A percentile compares a stretch with the other conserved stretches of the same genome.
These are phyloP conservation scores for Borovskyia barvae DNA, from an alignment of 208 protist genomes.

Conservation along the genomic window DNA sequence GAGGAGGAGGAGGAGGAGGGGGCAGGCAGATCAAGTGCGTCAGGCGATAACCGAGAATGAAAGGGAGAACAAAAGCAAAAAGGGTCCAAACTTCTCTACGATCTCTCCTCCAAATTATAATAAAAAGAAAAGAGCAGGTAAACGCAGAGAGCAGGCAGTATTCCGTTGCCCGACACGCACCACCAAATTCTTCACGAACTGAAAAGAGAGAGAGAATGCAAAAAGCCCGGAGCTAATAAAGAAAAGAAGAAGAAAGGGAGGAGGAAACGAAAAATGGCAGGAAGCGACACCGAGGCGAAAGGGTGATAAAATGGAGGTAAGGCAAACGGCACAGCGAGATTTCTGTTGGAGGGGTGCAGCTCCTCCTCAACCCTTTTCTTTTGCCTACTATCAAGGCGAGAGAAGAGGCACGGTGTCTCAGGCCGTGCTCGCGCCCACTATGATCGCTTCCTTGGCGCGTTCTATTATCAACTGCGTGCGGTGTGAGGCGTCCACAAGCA, in stretches of 20 bases:
- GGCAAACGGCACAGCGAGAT: not conserved
- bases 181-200: not conserved
- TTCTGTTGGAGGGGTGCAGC: not conserved
- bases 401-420: too few relatives aligned
- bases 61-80: conserved; percentile 3
- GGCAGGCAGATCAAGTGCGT: too few relatives aligned
- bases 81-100: not conserved
- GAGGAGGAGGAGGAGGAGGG: too few relatives aligned
- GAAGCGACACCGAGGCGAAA: conserved; percentile 10
- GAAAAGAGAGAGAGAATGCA: conserved; percentile 3
- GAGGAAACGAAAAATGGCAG: not conserved
- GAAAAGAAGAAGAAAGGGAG: not conserved
- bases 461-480: too few relatives aligned
- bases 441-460: too few relatives aligned
- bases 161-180: not conserved
- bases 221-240: not conserved
- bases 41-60: too few relatives aligned
- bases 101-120: not conserved
- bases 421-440: too few relatives aligned
- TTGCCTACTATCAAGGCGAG: too few relatives aligned
- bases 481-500: too few relatives aligned
- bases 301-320: not conserved
- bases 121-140: not conserved
- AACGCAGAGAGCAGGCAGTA: too few relatives aligned
- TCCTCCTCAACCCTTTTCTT: too few relatives aligned